A percentile compares a stretch with the other conserved stretches of the same genome.
Conservation (phyloP, 352 stramenopile genomes). For the Stramenopiles sp. region DNA sequence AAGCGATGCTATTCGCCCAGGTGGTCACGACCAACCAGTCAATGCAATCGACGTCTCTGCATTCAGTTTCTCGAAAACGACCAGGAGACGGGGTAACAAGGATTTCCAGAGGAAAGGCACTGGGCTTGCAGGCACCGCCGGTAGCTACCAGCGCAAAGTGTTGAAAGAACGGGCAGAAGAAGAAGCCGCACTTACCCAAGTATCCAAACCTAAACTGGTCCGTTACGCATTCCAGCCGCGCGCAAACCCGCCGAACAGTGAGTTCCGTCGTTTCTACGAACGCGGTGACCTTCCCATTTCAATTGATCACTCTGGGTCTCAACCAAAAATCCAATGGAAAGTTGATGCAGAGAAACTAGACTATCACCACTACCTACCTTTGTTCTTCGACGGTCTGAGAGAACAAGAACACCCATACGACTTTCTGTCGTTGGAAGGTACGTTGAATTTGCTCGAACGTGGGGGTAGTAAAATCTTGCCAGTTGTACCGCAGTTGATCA, state of each 20-base stretch:
- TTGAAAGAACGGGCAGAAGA: no score
- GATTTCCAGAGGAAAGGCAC: slow-evolving; percentile 69
- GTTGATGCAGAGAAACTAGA: slow-evolving; percentile 67
- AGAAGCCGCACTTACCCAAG: slow-evolving; percentile 27
- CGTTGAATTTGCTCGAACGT: slow-evolving; percentile 90
- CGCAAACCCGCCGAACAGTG: slow-evolving; percentile 73
- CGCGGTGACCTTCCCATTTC: slow-evolving; percentile 83
- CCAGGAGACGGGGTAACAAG: slow-evolving; percentile 50
- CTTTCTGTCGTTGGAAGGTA: slow-evolving; percentile 67
- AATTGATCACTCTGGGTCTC: slow-evolving; percentile 81
- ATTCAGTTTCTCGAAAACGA: slow-evolving; percentile 70
- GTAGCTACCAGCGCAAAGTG: no score
- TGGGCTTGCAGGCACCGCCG: slow-evolving; percentile 52
- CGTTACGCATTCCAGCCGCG: slow-evolving; percentile 66
- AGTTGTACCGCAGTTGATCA: slow-evolving; percentile 90
- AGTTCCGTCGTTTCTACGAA: slow-evolving; percentile 65
- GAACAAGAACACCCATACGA: slow-evolving; percentile 86
- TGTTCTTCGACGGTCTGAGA: slow-evolving; percentile 91
- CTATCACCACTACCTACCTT: slow-evolving; percentile 93
- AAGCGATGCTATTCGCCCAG: slow-evolving; percentile 26
- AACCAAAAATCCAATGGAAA: slow-evolving; percentile 91
- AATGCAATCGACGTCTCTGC: slow-evolving; percentile 53
- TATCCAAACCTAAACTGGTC: slow-evolving; percentile 21
- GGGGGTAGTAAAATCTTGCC: slow-evolving; percentile 80
- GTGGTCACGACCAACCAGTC: slow-evolving; percentile 36